phyloP scores from a whole-genome alignment of 2,329 filamentous ascomycete species.

The Epichloe brachyelytri region DNA sequence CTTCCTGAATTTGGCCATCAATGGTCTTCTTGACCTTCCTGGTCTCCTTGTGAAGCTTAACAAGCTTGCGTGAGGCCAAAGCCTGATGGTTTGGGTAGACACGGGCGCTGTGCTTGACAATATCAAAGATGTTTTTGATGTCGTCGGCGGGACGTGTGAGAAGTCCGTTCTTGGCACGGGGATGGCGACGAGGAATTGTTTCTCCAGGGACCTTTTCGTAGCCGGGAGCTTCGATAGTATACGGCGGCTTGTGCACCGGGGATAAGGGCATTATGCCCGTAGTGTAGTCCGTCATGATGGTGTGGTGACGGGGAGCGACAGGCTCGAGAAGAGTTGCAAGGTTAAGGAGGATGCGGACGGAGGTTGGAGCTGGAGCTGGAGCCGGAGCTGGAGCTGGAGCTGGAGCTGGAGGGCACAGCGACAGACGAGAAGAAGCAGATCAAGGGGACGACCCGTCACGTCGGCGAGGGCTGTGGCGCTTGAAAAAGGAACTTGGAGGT shows the following conservation, averaged over 20 bases:
- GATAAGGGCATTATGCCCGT: constrained; percentile 37
- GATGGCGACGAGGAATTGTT: constrained; percentile 69
- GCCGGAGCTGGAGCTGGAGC: background rate
- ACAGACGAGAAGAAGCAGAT: background rate
- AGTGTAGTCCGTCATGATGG: constrained; percentile 20
- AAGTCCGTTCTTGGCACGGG: constrained; percentile 57
- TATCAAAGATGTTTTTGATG: constrained; percentile 65
- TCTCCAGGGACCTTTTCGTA: constrained; percentile 61
- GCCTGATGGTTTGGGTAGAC: constrained; percentile 50
- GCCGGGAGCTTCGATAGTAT: constrained; percentile 59
- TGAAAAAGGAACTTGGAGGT: background rate
- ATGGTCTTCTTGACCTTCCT: constrained; percentile 86
- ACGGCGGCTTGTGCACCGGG: constrained; percentile 57
- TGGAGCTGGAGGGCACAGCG: background rate
- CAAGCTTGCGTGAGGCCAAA: constrained; percentile 57
- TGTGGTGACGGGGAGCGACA: background rate
- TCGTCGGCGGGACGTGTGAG: constrained; percentile 52
- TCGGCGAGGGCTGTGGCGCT: background rate
- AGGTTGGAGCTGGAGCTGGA: background rate
- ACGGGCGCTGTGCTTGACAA: constrained; percentile 56
- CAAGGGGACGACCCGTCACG: background rate
- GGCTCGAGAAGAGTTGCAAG: background rate
- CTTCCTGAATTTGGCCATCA: constrained; percentile 64
- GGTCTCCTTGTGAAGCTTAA: constrained; percentile 68
- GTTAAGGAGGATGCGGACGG: background rate